Percentiles rank a stretch among this genome's conserved stretches.
phyloP scores from a whole-genome alignment of 2,329 filamentous ascomycete species.

The Spiromastix sp. region DNA sequence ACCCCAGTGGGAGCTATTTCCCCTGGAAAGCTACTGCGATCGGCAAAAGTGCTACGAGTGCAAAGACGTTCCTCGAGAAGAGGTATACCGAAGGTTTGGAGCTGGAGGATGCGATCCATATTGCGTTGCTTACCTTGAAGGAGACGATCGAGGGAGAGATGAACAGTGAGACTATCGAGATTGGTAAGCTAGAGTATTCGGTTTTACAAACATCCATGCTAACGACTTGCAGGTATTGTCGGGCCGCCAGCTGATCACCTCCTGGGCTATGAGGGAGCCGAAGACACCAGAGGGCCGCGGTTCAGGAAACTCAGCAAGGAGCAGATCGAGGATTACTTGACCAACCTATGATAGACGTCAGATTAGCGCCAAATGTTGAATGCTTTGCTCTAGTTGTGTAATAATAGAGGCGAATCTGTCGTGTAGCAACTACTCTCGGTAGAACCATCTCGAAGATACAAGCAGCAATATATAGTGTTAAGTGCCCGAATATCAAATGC shows the following conservation, averaged over 20 bases:
- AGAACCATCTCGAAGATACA: background rate
- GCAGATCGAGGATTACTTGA: conserved; percentile 99
- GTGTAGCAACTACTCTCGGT: no score
- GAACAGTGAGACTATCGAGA: conserved; percentile 97
- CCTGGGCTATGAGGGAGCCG: conserved; percentile 59
- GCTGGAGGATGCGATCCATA: conserved; percentile 96
- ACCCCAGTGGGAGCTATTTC: conserved; percentile 97
- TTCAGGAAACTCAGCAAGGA: conserved; percentile 71
- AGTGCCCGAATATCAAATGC: no score
- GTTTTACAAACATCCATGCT: conserved; percentile 4
- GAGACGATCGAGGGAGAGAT: conserved; percentile 99
- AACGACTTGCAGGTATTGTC: conserved; percentile 62
- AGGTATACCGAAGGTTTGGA: conserved; percentile 95
- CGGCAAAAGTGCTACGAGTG: conserved; percentile 94
- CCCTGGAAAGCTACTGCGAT: conserved; percentile 99
- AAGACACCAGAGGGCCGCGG: conserved; percentile 32
- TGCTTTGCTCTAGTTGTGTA: conserved; percentile 1
- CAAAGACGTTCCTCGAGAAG: conserved; percentile 99
- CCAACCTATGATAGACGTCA: conserved; percentile 64
- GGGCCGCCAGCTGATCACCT: conserved; percentile 89
- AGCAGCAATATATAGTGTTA: no score
- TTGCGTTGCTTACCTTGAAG: conserved; percentile 92
- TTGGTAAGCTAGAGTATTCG: conserved; percentile 52
- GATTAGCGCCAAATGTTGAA: background rate
- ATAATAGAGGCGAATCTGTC: conserved; percentile 2